phyloP scores from a whole-genome alignment of 441 rosid species.

The Geranium incanum region DNA sequence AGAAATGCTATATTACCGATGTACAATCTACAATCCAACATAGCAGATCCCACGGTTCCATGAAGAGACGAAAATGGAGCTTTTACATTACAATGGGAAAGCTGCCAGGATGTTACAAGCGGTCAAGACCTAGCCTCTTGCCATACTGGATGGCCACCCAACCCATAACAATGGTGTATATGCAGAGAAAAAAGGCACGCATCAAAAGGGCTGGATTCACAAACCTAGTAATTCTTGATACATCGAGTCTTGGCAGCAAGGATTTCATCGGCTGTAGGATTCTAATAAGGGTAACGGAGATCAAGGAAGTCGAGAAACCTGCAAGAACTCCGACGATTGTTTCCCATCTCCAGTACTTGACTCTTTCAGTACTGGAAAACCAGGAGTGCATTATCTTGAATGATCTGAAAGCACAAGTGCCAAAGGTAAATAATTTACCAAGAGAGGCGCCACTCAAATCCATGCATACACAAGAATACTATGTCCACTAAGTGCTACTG shows the following conservation, averaged over 20 bases:
- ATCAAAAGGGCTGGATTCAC: constrained; percentile 24
- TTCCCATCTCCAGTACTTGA: constrained; percentile 31
- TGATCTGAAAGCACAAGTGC: constrained; percentile 29
- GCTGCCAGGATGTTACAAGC: too few species aligned
- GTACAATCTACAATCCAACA: too few species aligned
- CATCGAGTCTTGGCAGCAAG: constrained; percentile 25
- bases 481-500: too few species aligned
- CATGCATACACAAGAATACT: background rate
- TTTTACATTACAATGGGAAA: too few species aligned
- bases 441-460: background rate
- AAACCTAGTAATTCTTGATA: constrained; percentile 16
- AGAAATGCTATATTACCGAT: too few species aligned
- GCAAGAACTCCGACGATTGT: constrained; percentile 44
- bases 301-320: constrained; percentile 52
- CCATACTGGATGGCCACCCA: constrained; percentile 53
- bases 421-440: background rate
- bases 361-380: constrained; percentile 27
- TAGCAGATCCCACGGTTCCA: too few species aligned
- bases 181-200: constrained; percentile 52
- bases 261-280: constrained; percentile 38
- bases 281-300: constrained; percentile 36
- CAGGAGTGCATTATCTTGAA: constrained; percentile 32
- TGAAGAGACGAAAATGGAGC: too few species aligned
- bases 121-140: constrained; percentile 15
- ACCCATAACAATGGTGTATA: constrained; percentile 46